Base-by-base conservation (phyloP, 352 stramenopile genomes). In the Globisporangium sylvaticum region DNA sequence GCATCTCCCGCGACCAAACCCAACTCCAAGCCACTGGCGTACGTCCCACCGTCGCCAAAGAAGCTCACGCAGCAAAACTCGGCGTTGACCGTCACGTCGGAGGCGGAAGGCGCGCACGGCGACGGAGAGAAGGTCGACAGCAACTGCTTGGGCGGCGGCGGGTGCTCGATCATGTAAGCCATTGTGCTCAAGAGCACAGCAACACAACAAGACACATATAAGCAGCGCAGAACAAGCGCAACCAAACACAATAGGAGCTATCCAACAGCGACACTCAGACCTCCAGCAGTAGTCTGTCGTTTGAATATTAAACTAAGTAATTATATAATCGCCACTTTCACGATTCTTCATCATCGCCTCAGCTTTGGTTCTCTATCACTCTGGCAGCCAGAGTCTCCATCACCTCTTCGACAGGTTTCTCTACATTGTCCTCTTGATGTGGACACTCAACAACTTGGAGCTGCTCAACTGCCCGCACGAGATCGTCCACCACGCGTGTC, bases 91-190 rank as follows among this genome's bases (percentile, higher is more conserved):
- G 25, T 67, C 10, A 67, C 66, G 31, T 71, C 66, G 4, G 66
- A 71, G 29, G 59, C 22, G 0, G 66, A 66, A 14, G n/a, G 15
- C n/a, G 14, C 32, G 15, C 42, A 20, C 42, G 42, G 42, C 18
- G 42, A 50, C 10, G 70, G 76, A 12, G 74, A 78, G 55, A 71
- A 67, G 44, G 32, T 89, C 10, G 71, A 87, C 52, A 78, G 77
- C 53, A 68, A 68, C 20, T 86, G 81, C 53, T 50, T 70, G 34
- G 65, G 65, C 18, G 78, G 72, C 65, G 65, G 70, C 60, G 74
- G 74, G 62, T 90, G 82, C 77, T 62, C 65, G 66, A 60, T 90
- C 78, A 89, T 89, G 82, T 90, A 80, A 57, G 42, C 1, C 0
- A 50, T 50, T n/a, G 15, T 18, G 7, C 42, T 50, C 42, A 34